Evolutionary conservation across 345 rosid genomes (phyloP).

Genomic region (Isatis tinctoria): DNA sequence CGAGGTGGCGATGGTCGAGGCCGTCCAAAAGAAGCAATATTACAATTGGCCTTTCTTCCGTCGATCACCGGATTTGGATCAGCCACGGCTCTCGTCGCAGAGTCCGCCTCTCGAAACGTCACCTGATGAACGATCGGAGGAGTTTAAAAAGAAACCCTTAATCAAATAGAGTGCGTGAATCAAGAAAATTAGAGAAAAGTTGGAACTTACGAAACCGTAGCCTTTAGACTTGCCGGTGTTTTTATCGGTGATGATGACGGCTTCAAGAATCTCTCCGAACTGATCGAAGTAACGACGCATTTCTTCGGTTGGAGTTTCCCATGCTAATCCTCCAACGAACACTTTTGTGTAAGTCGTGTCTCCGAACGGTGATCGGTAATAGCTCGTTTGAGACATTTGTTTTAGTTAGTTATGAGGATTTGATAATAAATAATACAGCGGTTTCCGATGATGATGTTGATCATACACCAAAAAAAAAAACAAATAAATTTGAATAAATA

Average conservation of each 20-base stretch:
- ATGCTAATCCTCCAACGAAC: conserved; percentile 90
- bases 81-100: conserved; percentile 73
- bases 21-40: conserved; percentile 84
- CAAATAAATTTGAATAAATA: not conserved
- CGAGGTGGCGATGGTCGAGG: conserved; percentile 84
- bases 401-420: not conserved
- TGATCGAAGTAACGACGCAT: conserved; percentile 82
- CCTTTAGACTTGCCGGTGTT: conserved; percentile 93
- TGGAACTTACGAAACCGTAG: conserved; percentile 82
- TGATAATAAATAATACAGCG: not conserved
- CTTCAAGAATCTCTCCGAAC: conserved; percentile 95
- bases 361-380: conserved; percentile 84
- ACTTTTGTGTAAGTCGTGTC: conserved; percentile 94
- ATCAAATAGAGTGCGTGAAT: not conserved
- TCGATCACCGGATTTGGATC: conserved; percentile 84
- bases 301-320: conserved; percentile 93
- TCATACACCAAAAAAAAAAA: not conserved
- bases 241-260: conserved; percentile 83
- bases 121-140: conserved; percentile 39
- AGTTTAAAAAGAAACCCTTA: not conserved
- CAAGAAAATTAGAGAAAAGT: not conserved
- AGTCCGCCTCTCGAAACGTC: conserved; percentile 85
- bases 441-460: conserved; percentile 3
- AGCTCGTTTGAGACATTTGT: conserved; percentile 30
- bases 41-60: conserved; percentile 90